Conservation (phyloP, 2,329 filamentous ascomycete species). For the Neofusicoccum parvum region DNA sequence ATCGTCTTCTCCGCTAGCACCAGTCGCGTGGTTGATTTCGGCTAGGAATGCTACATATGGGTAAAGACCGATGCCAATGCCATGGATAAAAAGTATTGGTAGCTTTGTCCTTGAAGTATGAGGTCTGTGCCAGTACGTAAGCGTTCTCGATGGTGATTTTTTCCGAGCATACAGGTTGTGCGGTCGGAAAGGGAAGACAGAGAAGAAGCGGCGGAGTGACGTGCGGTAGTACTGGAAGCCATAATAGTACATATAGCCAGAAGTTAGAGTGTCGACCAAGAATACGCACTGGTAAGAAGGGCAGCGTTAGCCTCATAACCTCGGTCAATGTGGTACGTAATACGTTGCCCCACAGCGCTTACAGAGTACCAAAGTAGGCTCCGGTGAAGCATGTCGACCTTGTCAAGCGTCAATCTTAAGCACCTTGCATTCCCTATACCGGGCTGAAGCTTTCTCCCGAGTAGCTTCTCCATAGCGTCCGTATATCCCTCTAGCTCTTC, state of each 20-base stretch:
- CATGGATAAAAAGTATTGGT: slow-evolving; percentile 70
- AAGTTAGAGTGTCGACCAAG: slow-evolving; percentile 54
- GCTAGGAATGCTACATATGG: slow-evolving; percentile 62
- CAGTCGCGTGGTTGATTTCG: slow-evolving; percentile 45
- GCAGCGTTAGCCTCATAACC: too few species aligned
- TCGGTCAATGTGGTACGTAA: too few species aligned
- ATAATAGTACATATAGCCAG: slow-evolving; percentile 46
- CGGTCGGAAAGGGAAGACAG: slow-evolving; percentile 62
- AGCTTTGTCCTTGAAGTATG: slow-evolving; percentile 61
- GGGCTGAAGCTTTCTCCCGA: slow-evolving; percentile 54
- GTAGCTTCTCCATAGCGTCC: slow-evolving; percentile 53
- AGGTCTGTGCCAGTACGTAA: slow-evolving; percentile 68
- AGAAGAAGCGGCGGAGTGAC: slow-evolving; percentile 44
- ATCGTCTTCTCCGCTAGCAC: slow-evolving; percentile 42
- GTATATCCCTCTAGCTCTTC: slow-evolving; percentile 61
- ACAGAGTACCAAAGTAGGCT: slow-evolving; percentile 65
- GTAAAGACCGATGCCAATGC: slow-evolving; percentile 70
- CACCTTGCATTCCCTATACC: slow-evolving; percentile 60
- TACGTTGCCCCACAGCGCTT: background rate
- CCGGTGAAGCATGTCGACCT: slow-evolving; percentile 62
- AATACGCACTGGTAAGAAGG: slow-evolving; percentile 36
- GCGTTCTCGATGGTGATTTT: slow-evolving; percentile 36
- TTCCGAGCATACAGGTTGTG: background rate
- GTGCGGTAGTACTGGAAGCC: slow-evolving; percentile 58
- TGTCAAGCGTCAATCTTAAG: slow-evolving; percentile 66